phyloP scores from a whole-genome alignment of 371 early-diverging fungal genomes.

The Rhizoclosmatium hyalinum region DNA sequence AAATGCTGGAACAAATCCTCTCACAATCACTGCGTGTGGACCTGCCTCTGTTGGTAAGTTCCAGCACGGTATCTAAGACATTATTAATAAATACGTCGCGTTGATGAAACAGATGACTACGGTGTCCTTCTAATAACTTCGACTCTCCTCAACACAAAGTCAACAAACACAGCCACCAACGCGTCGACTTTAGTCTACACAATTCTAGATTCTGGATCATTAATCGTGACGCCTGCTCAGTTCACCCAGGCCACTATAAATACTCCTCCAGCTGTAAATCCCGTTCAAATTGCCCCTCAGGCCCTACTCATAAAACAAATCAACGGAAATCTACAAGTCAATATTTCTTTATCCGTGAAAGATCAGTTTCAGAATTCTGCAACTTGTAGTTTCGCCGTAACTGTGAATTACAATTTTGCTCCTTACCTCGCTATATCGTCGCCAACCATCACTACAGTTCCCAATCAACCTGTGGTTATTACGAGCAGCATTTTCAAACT shows the following conservation, averaged over 20 bases:
- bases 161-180: background rate
- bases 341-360: background rate
- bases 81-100: too few species aligned
- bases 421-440: constrained; percentile 17
- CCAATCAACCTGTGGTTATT: constrained; percentile 30
- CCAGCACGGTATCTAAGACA: too few species aligned
- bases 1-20: background rate
- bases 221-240: background rate
- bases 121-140: constrained; percentile 21
- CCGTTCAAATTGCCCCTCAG: background rate
- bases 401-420: constrained; percentile 30
- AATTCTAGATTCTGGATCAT: background rate
- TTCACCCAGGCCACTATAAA: constrained; percentile 35
- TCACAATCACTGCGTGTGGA: constrained; percentile 7
- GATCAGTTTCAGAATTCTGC: constrained; percentile 19
- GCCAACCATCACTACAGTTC: constrained; percentile 13
- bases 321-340: background rate
- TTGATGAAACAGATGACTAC: constrained; percentile 15
- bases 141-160: constrained; percentile 1
- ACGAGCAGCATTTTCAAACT: constrained; percentile 13
- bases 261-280: background rate
- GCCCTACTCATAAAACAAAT: constrained; percentile 7
- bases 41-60: constrained; percentile 5
- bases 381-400: constrained; percentile 26
- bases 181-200: background rate